These are phyloP conservation scores for Mycena leptocephala DNA, from an alignment of 768 basidiomycete genomes.

Conservation along the genomic window DNA sequence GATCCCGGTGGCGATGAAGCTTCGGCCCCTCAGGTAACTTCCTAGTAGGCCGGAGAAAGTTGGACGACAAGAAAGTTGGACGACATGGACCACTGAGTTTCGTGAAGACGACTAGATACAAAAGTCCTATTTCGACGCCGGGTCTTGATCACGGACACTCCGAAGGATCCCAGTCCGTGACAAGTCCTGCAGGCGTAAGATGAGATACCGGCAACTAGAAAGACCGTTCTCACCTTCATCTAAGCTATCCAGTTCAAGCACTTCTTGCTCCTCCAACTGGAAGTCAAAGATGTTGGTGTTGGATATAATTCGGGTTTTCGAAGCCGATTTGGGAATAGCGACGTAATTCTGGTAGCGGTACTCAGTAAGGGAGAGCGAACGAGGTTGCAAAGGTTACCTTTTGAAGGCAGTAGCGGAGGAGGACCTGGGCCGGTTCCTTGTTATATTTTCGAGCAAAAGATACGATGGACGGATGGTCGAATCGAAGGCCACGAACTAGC, in stretches of 20 bases:
- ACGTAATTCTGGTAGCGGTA: constrained; percentile 62
- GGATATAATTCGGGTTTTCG: constrained; percentile 65
- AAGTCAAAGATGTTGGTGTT: constrained; percentile 81
- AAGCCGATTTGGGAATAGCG: constrained; percentile 78
- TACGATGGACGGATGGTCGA: constrained; percentile 70
- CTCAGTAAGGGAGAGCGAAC: not conserved
- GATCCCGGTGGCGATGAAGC: constrained; percentile 18
- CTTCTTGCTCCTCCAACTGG: constrained; percentile 65
- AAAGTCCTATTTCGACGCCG: not conserved
- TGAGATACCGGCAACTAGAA: not conserved
- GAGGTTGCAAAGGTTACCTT: constrained; percentile 61
- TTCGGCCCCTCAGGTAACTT: not conserved
- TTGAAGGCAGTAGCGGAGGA: constrained; percentile 86
- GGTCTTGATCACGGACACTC: not conserved
- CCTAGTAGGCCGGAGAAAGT: not conserved
- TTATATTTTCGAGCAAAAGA: constrained; percentile 67
- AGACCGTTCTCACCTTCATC: constrained; percentile 1
- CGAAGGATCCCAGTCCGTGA: constrained; percentile 14
- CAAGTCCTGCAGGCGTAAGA: not conserved
- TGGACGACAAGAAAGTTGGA: not conserved
- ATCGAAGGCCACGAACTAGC: constrained; percentile 76
- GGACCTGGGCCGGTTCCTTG: constrained; percentile 72
- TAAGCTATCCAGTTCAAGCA: constrained; percentile 42
- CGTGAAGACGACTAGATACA: not conserved
- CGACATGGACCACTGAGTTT: not conserved